Evolutionary conservation across 768 basidiomycete species (phyloP).

Genomic region (Hygrophorus russula): DNA sequence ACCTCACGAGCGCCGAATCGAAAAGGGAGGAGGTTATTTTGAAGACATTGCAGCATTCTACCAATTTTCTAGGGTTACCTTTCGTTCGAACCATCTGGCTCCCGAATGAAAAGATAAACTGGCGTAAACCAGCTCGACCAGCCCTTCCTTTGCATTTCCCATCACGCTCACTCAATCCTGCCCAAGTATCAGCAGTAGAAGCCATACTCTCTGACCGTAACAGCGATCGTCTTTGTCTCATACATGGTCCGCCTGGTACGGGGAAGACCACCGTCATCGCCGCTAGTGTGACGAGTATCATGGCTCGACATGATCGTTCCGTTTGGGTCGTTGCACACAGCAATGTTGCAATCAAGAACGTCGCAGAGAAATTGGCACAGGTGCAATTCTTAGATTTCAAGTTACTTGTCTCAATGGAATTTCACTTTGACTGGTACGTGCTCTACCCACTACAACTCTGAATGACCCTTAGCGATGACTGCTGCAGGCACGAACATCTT

Average conservation of each 20-base stretch:
- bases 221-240: conserved; percentile 18
- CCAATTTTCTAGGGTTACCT: conserved; percentile 18
- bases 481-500: conserved; percentile 59
- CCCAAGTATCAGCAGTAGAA: conserved; percentile 23
- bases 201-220: conserved; percentile 23
- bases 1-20: conserved; percentile 35
- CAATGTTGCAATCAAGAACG: conserved; percentile 74
- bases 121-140: conserved; percentile 3
- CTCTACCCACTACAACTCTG: neutral
- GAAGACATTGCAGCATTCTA: conserved; percentile 15
- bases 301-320: conserved; percentile 20
- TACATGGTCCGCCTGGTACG: conserved; percentile 50
- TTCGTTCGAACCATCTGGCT: conserved; percentile 27
- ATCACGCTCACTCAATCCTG: conserved; percentile 20
- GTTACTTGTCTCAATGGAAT: conserved; percentile 53
- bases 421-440: conserved; percentile 52
- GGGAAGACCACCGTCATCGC: conserved; percentile 58
- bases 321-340: conserved; percentile 66
- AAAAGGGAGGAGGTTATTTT: conserved; percentile 16
- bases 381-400: conserved; percentile 39
- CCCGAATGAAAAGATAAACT: conserved; percentile 10
- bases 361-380: conserved; percentile 55
- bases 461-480: neutral
- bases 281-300: conserved; percentile 21
- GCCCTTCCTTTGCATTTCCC: conserved; percentile 12